Base-by-base conservation (phyloP, 2,329 filamentous ascomycete genomes). In the Pestalotiopsis sp. region DNA sequence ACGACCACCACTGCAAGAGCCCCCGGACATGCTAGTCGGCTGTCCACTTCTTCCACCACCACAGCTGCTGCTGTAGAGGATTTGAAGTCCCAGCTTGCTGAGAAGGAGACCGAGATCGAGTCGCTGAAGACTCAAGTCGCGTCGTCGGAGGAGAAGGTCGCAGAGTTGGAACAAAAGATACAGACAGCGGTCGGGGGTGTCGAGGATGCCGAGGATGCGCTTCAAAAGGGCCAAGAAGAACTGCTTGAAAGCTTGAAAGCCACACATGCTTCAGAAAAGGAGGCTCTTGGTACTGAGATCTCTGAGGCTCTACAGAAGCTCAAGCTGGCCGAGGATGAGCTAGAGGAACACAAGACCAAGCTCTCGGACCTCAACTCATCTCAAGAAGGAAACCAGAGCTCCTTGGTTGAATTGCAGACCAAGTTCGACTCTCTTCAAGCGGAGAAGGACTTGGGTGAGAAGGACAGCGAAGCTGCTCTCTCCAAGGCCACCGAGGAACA, bases 41-140 rank as follows among this genome's bases (percentile, higher is more conserved):
- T 82, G 5, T 84, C 80, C 56, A 76, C 77, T n/a, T 76, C 76
- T 12, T 78, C 76, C n/a, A 27, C 57, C 14, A 25, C 57, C 7
- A 74, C 82, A 17, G 76, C 76, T 61, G 74, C 78, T 20, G 79
- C 89, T 74, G 80, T 88, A 3, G 89, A 91, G 64, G 85, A 88
- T 61, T 82, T 91, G 58, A 91, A 89, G 80, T 78, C 82, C 7
- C 90, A 90, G 78, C 81, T 91, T 25, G 81, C 83, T 4, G 84
- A 87, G 39, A 89, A 87, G 71, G 88, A 91, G 74, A 77, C 83
- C 6, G 86, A 90, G 74, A 86, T 91, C 11, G 83, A 86, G 67
- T 79, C 85, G 13, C 83, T 91, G 38, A 89, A 87, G 76, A 81
- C 82, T 5, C 85, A 91, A 73, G 84, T 91, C 63, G 80, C 84